Evolutionary conservation across 768 basidiomycete genomes (phyloP).

Genomic region (Epithele typhae): DNA sequence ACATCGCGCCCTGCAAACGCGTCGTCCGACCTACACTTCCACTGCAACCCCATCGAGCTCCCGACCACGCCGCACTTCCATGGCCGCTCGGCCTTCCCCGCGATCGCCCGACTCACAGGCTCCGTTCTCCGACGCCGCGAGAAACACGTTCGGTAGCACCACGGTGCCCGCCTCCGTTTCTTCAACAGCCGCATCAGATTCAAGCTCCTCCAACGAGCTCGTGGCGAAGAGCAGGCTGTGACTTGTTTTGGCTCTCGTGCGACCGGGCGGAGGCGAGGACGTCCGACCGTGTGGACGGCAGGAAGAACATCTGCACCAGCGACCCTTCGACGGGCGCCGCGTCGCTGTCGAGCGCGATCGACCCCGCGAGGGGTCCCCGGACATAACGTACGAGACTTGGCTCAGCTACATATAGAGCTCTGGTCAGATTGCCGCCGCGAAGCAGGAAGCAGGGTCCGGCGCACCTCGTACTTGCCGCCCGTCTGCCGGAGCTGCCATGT

Average conservation of each 20-base stretch:
- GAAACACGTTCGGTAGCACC: slow-evolving; percentile 13
- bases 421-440: neutral
- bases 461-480: slow-evolving; percentile 18
- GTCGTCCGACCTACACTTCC: no score
- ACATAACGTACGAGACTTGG: slow-evolving; percentile 54
- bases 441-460: neutral
- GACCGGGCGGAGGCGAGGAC: no score
- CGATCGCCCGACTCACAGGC: slow-evolving; percentile 3
- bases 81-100: slow-evolving; percentile 2
- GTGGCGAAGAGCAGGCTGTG: slow-evolving; percentile 9
- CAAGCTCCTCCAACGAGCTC: slow-evolving; percentile 3
- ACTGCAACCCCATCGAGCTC: slow-evolving; percentile 8
- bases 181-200: neutral
- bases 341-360: slow-evolving; percentile 53
- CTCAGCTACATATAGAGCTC: slow-evolving; percentile 30
- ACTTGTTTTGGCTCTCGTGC: no score
- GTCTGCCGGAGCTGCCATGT: slow-evolving; percentile 40
- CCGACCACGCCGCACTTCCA: slow-evolving; percentile 17
- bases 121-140: slow-evolving; percentile 19
- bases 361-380: slow-evolving; percentile 68
- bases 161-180: neutral
- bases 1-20: no score
- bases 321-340: slow-evolving; percentile 48
- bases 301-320: slow-evolving; percentile 31
- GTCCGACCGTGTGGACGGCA: neutral